Conservation (phyloP, 768 basidiomycete species). For the Pulveroboletus ravenelii region DNA sequence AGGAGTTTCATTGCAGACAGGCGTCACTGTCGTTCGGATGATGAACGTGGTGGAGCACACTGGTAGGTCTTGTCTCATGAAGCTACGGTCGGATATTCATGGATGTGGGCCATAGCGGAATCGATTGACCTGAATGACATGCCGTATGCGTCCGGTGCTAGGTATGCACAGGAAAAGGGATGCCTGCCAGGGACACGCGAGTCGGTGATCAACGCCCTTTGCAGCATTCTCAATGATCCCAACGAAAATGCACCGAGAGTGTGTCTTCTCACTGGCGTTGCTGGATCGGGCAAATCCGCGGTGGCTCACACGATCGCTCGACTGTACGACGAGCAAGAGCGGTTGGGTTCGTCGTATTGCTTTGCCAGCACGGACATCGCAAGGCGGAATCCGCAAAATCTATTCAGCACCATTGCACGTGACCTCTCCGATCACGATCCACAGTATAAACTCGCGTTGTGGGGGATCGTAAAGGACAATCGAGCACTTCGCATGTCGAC, state of each 20-base stretch:
- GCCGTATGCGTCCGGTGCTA: no score
- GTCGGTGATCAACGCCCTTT: no score
- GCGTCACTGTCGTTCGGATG: no score
- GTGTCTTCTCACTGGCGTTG: conserved; percentile 25
- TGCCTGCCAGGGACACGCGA: no score
- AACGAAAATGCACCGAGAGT: conserved; percentile 15
- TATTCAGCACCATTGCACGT: conserved; percentile 33
- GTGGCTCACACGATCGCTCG: conserved; percentile 30
- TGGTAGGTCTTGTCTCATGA: no score
- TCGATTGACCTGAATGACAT: no score
- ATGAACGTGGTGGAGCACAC: no score
- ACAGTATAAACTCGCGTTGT: conserved; percentile 20
- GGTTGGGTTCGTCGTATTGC: conserved; percentile 32
- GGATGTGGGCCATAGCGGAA: no score
- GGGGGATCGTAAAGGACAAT: conserved; percentile 14
- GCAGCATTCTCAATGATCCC: background rate
- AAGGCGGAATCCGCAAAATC: conserved; percentile 19
- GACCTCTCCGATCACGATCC: conserved; percentile 31
- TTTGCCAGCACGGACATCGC: conserved; percentile 17
- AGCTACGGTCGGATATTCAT: no score
- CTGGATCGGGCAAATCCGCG: conserved; percentile 31
- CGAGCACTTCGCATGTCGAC: conserved; percentile 20
- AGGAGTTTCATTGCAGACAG: no score
- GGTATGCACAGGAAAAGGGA: no score
- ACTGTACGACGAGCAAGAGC: conserved; percentile 20